Percentiles rank a stretch among this genome's conserved stretches.
These are phyloP conservation scores for Trichoderma gracile DNA, from an alignment of 2,329 filamentous ascomycete species.

Conservation along the genomic window DNA sequence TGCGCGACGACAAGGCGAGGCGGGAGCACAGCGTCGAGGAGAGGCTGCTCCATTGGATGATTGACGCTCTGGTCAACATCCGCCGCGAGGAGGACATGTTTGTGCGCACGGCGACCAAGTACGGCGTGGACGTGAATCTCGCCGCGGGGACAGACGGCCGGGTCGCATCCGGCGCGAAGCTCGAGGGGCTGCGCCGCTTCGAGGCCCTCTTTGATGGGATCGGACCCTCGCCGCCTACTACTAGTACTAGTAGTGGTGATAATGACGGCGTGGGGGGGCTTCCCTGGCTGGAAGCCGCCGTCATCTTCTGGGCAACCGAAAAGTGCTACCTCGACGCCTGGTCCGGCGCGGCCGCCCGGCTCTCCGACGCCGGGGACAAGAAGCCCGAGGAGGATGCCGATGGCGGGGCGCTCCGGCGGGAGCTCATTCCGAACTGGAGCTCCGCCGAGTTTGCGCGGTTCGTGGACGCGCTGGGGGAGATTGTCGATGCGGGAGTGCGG, in stretches of 20 bases:
- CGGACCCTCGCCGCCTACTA: conserved; percentile 38
- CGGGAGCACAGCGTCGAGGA: conserved; percentile 42
- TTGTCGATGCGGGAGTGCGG: conserved; percentile 57
- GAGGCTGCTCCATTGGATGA: conserved; percentile 61
- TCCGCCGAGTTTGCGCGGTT: conserved; percentile 60
- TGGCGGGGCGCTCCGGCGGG: conserved; percentile 62
- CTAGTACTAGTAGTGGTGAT: too few species aligned
- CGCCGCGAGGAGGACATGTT: conserved; percentile 69
- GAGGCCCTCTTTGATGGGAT: conserved; percentile 56
- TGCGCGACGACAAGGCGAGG: conserved; percentile 25
- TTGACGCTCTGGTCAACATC: conserved; percentile 66
- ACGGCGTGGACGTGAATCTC: conserved; percentile 54
- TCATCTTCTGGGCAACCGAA: conserved; percentile 78
- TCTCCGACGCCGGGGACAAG: conserved; percentile 29
- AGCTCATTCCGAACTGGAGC: conserved; percentile 71
- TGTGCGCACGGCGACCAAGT: conserved; percentile 61
- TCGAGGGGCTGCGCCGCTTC: conserved; percentile 44
- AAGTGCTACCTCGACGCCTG: conserved; percentile 62
- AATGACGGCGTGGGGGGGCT: conserved; percentile 42
- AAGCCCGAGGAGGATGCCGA: conserved; percentile 51
- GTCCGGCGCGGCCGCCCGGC: conserved; percentile 50
- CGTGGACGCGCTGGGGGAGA: conserved; percentile 54
- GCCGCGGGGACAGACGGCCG: conserved; percentile 29
- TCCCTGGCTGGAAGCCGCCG: conserved; percentile 63
- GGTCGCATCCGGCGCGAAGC: conserved; percentile 38